phyloP scores from a whole-genome alignment of 805 yeast genomes.

The Maudiozyma turicensis region DNA sequence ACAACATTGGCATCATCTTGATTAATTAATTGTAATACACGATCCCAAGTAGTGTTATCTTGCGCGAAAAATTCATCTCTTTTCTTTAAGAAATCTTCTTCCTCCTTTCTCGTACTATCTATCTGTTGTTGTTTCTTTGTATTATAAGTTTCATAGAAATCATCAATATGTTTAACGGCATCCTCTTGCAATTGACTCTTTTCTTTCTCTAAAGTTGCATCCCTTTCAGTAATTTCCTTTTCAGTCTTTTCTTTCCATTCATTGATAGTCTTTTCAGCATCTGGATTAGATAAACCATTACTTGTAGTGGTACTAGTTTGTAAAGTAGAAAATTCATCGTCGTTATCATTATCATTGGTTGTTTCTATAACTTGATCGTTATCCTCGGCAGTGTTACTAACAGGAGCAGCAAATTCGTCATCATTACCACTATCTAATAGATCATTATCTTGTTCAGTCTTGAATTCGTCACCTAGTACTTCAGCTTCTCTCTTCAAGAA shows the following conservation, averaged over 20 bases:
- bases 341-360: conserved; percentile 33
- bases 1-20: conserved; percentile 37
- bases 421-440: conserved; percentile 34
- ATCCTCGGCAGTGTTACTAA: neutral
- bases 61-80: conserved; percentile 71
- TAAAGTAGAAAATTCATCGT: conserved; percentile 32
- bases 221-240: conserved; percentile 71
- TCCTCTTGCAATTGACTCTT: conserved; percentile 58
- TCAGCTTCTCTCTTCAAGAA: conserved; percentile 62
- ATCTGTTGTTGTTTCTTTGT: conserved; percentile 64
- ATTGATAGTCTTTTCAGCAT: conserved; percentile 34
- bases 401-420: conserved; percentile 37
- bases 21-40: conserved; percentile 46
- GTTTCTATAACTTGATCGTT: conserved; percentile 37
- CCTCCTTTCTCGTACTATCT: conserved; percentile 55
- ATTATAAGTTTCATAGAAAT: conserved; percentile 85
- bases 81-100: conserved; percentile 58
- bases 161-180: conserved; percentile 79
- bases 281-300: conserved; percentile 32
- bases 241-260: conserved; percentile 81
- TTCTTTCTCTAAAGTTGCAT: conserved; percentile 54
- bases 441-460: conserved; percentile 51
- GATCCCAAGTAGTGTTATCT: conserved; percentile 68
- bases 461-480: conserved; percentile 60
- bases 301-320: conserved; percentile 16